phyloP scores from a whole-genome alignment of 1,284 basidiomycete genomes.

The Fistulina hepatica region DNA sequence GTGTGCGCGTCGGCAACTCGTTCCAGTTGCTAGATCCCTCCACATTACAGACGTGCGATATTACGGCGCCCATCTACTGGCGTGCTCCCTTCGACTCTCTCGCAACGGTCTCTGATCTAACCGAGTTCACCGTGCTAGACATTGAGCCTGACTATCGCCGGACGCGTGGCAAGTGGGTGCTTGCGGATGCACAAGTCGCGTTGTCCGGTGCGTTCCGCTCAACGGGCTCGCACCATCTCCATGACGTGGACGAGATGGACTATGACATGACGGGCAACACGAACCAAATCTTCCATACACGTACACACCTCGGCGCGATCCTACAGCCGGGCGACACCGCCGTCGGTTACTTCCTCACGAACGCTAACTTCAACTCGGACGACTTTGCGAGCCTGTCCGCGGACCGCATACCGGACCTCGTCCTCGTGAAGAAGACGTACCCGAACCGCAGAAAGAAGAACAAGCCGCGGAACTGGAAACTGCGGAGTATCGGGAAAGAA shows the following conservation, averaged over 20 bases:
- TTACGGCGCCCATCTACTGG: conserved; percentile 83
- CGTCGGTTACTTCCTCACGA: conserved; percentile 82
- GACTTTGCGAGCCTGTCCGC: conserved; percentile 69
- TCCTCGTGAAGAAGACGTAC: conserved; percentile 94
- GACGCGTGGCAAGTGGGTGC: conserved; percentile 64
- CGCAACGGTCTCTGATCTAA: conserved; percentile 73
- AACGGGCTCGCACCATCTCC: conserved; percentile 20
- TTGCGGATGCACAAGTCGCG: conserved; percentile 93
- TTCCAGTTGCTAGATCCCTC: conserved; percentile 85
- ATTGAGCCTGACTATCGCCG: conserved; percentile 69
- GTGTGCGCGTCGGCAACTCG: conserved; percentile 85
- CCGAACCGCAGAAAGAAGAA: conserved; percentile 91
- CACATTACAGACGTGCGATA: conserved; percentile 78
- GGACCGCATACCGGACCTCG: conserved; percentile 80
- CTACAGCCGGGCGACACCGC: conserved; percentile 93
- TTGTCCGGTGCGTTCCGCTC: conserved; percentile 70
- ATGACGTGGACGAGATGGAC: conserved; percentile 43
- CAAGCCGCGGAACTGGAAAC: conserved; percentile 77
- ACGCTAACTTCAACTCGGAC: conserved; percentile 89
- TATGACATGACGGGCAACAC: conserved; percentile 39
- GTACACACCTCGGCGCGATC: conserved; percentile 91
- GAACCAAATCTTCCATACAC: conserved; percentile 88
- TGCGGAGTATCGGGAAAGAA: conserved; percentile 92
- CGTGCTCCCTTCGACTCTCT: conserved; percentile 80
- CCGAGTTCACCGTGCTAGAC: conserved; percentile 94